These are phyloP conservation scores for Erysimum cheiranthoides DNA, from an alignment of 345 rosid genomes.

Conservation along the genomic window DNA sequence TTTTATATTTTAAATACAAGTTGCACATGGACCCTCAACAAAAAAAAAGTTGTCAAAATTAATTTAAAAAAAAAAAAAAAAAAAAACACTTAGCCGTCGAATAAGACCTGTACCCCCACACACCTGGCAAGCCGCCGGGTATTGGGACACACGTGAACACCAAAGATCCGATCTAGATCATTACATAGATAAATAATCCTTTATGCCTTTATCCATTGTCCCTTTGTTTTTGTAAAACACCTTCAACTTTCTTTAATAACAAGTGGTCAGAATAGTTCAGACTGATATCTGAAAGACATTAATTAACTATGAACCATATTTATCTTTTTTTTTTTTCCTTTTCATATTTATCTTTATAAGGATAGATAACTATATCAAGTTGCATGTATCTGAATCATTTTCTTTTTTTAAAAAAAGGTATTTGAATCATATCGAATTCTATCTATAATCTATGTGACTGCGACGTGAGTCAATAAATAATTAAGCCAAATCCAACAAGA, in stretches of 20 bases:
- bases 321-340: no score
- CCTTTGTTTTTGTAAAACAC: background rate
- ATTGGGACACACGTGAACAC: conserved; percentile 7
- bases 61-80: background rate
- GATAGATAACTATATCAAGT: background rate
- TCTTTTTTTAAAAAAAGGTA: no score
- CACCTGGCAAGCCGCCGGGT: conserved; percentile 9
- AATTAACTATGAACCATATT: background rate
- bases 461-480: background rate
- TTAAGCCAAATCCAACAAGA: background rate
- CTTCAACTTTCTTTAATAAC: background rate
- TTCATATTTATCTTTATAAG: background rate
- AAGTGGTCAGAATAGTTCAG: background rate
- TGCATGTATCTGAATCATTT: background rate
- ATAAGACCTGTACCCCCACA: conserved; percentile 10
- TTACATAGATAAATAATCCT: background rate
- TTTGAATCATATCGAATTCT: background rate
- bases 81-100: background rate
- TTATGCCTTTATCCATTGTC: background rate
- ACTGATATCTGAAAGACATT: background rate
- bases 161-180: conserved; percentile 2
- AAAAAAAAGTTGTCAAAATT: background rate
- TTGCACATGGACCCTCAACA: background rate
- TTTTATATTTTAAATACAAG: background rate
- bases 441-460: background rate